These are phyloP conservation scores for Lachnellula arida DNA, from an alignment of 2,329 filamentous ascomycete genomes.

Conservation along the genomic window DNA sequence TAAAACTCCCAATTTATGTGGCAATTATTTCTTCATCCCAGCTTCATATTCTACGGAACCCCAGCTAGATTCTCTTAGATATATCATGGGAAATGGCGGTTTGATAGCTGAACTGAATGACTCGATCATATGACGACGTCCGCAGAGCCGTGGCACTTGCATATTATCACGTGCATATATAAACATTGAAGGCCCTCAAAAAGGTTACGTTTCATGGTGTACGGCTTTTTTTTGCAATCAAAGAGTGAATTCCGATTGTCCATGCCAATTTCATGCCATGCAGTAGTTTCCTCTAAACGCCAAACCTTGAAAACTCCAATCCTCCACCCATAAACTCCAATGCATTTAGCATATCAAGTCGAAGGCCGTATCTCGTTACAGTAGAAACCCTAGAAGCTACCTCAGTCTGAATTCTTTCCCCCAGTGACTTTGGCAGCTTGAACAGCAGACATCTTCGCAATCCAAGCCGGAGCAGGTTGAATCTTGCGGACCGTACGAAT, in stretches of 20 bases:
- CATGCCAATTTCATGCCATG: background rate
- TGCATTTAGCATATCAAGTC: background rate
- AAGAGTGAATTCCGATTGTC: background rate
- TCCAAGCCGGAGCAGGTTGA: constrained; percentile 83
- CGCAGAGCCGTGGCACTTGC: background rate
- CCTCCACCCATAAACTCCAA: background rate
- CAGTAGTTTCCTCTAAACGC: background rate
- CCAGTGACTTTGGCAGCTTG: constrained; percentile 84
- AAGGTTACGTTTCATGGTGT: too few relatives aligned
- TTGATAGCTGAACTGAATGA: background rate
- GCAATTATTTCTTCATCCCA: too few relatives aligned
- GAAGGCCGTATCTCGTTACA: background rate
- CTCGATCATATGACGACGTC: background rate
- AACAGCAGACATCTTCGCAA: constrained; percentile 94
- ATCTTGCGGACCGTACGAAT: constrained; percentile 91
- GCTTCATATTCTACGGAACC: too few relatives aligned
- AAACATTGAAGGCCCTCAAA: background rate
- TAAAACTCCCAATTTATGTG: too few relatives aligned
- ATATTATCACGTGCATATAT: background rate
- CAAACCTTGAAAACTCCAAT: background rate
- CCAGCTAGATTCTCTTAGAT: too few relatives aligned
- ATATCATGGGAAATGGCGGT: background rate
- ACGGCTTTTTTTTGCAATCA: background rate
- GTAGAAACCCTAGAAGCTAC: background rate
- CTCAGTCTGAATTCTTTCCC: constrained; percentile 29